Percentiles rank a stretch among this genome's conserved stretches.
Evolutionary conservation across 257 asterid genomes (phyloP).

Genomic region (Penstemon barbatus): DNA sequence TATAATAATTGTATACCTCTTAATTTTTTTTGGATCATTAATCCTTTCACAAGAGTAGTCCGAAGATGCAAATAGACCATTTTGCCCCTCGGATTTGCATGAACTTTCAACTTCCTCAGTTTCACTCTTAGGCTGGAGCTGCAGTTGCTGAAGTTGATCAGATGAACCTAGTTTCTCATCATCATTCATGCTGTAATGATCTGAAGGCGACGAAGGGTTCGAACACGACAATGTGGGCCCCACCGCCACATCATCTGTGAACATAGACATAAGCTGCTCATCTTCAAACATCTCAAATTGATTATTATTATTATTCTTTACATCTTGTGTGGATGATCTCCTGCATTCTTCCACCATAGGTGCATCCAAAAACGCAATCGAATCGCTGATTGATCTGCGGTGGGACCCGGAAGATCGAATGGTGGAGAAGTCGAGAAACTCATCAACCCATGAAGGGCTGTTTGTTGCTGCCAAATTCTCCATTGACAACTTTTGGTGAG

Average conservation of each 20-base stretch:
- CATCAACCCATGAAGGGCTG: constrained; percentile 68
- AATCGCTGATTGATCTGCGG: constrained; percentile 80
- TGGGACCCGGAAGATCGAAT: constrained; percentile 58
- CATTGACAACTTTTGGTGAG: constrained; percentile 43
- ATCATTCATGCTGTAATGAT: constrained; percentile 69
- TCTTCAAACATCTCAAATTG: constrained; percentile 82
- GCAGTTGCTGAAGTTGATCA: constrained; percentile 29
- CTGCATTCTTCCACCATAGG: constrained; percentile 72
- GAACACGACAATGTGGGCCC: constrained; percentile 54
- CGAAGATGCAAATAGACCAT: too few relatives aligned
- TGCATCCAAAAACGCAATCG: constrained; percentile 68
- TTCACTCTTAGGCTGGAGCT: constrained; percentile 56
- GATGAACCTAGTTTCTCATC: constrained; percentile 29
- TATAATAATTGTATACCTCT: constrained; percentile 48
- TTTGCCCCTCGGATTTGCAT: too few relatives aligned
- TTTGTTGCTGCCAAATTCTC: constrained; percentile 29
- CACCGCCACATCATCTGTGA: constrained; percentile 44
- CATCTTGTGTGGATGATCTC: constrained; percentile 37
- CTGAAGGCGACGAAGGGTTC: constrained; percentile 75
- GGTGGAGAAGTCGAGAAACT: constrained; percentile 81
- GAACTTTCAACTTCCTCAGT: constrained; percentile 24
- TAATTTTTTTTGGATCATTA: constrained; percentile 80
- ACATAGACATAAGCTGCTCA: constrained; percentile 89
- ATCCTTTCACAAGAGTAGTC: too few relatives aligned
- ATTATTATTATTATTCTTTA: neutral